These are phyloP conservation scores for Abrus precatorius DNA, from an alignment of 306 rosid genomes.

Conservation along the genomic window DNA sequence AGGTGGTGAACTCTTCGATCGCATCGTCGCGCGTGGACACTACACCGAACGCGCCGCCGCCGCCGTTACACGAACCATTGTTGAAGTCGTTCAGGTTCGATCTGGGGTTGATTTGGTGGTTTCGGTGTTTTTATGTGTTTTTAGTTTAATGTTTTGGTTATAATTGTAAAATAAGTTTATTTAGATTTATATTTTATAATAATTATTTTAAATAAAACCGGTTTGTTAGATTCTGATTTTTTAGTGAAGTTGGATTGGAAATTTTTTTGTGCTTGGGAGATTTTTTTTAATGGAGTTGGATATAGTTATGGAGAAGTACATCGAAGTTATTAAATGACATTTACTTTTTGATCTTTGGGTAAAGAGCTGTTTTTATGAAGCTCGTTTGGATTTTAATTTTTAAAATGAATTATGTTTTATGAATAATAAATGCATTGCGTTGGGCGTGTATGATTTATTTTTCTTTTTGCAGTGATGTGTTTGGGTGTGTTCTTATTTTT, in stretches of 20 bases:
- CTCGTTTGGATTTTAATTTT: not conserved
- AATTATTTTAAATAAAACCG: too few species aligned
- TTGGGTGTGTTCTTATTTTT: not conserved
- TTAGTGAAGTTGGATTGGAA: not conserved
- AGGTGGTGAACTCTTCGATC: slow-evolving; percentile 93
- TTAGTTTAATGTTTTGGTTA: not conserved
- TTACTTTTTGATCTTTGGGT: slow-evolving; percentile 1
- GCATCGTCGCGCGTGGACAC: slow-evolving; percentile 93
- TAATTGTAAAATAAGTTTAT: too few species aligned
- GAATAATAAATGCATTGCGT: not conserved
- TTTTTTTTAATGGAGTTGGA: not conserved
- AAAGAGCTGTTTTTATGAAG: slow-evolving; percentile 22
- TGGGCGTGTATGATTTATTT: not conserved
- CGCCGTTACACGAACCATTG: slow-evolving; percentile 79
- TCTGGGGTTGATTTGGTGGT: not conserved
- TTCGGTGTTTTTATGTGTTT: not conserved
- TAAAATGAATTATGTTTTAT: not conserved
- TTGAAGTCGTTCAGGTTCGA: slow-evolving; percentile 93
- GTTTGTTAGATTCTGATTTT: too few species aligned
- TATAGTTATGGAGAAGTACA: too few species aligned
- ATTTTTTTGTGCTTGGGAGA: not conserved
- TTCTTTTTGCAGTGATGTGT: not conserved
- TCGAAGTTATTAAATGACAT: not conserved
- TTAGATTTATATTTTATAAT: too few species aligned
- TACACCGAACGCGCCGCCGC: slow-evolving; percentile 98